Evolutionary conservation across 1,139 yeast genomes (phyloP).

Genomic region (Debaryomycetaceae sp.): DNA sequence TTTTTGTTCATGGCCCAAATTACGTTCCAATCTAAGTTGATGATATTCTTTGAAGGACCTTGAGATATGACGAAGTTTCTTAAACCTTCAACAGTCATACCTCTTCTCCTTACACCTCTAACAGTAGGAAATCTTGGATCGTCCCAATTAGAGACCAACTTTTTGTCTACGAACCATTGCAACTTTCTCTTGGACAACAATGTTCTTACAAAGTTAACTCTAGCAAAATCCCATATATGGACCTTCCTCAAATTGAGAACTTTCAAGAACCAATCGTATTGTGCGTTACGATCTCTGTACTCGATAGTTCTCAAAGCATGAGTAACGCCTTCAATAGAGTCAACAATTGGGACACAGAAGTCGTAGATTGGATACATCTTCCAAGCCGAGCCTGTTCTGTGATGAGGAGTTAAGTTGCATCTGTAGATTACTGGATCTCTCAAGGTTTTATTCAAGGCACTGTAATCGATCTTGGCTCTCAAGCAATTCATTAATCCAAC

Average conservation of each 20-base stretch:
- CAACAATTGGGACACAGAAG: conserved; percentile 92
- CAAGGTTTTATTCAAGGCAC: conserved; percentile 80
- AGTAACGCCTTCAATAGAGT: conserved; percentile 86
- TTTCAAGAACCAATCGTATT: conserved; percentile 85
- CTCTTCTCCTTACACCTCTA: conserved; percentile 93
- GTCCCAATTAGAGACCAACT: conserved; percentile 81
- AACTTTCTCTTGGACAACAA: conserved; percentile 85
- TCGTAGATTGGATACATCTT: conserved; percentile 92
- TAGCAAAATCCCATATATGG: conserved; percentile 90
- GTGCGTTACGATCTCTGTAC: conserved; percentile 92
- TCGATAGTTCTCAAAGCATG: conserved; percentile 93
- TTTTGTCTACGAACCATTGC: conserved; percentile 92
- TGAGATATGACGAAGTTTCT: conserved; percentile 82
- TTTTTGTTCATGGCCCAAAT: conserved; percentile 94
- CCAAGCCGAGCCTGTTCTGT: conserved; percentile 85
- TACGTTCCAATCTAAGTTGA: conserved; percentile 87
- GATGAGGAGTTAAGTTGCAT: conserved; percentile 89
- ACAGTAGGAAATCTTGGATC: conserved; percentile 97
- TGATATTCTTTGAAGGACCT: conserved; percentile 90
- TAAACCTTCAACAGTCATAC: conserved; percentile 93
- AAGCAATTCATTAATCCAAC: conserved; percentile 79
- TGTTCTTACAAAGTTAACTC: conserved; percentile 89
- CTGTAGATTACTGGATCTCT: conserved; percentile 94
- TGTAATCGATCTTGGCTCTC: conserved; percentile 86
- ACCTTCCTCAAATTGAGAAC: conserved; percentile 78